Evolutionary conservation across 2,329 filamentous ascomycete species (phyloP).

Genomic region (Albophoma yamanashiensis): DNA sequence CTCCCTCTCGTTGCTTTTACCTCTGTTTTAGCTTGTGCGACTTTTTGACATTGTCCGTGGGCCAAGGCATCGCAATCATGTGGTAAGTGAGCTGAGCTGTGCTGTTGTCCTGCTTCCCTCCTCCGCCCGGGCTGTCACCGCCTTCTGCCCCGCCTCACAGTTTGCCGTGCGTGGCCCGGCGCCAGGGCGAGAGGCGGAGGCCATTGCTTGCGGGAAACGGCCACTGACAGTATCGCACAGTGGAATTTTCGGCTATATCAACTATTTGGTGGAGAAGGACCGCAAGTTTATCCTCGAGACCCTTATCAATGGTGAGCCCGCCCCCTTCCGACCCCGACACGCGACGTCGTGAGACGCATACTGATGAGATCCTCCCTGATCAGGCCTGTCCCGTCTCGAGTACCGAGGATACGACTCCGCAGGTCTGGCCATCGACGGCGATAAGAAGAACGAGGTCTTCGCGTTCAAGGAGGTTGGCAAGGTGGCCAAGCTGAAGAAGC

Average conservation of each 20-base stretch:
- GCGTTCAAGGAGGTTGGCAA: conserved; percentile 99
- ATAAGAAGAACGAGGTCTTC: conserved; percentile 97
- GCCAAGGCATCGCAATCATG: conserved; percentile 10
- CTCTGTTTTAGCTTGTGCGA: background rate
- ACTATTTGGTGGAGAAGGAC: conserved; percentile 98
- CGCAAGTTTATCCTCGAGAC: conserved; percentile 93
- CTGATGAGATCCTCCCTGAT: conserved; percentile 9
- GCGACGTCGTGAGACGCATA: conserved; percentile 9
- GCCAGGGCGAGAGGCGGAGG: background rate
- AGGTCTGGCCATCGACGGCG: conserved; percentile 87
- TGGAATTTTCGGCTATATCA: conserved; percentile 98
- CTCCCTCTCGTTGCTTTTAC: conserved; percentile 1
- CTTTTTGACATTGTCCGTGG: conserved; percentile 2
- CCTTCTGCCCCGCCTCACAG: conserved; percentile 6
- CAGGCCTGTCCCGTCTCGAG: conserved; percentile 89
- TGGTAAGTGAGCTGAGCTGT: conserved; percentile 8
- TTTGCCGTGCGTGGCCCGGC: background rate
- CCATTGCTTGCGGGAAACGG: conserved; percentile 9
- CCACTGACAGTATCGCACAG: conserved; percentile 32
- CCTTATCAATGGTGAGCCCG: conserved; percentile 75
- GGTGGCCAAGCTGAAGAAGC: conserved; percentile 89
- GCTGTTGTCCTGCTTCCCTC: background rate
- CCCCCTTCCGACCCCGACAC: background rate
- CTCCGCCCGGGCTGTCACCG: conserved; percentile 6
- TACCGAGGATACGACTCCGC: conserved; percentile 99